Evolutionary conservation across 1,284 basidiomycete genomes (phyloP).

Genomic region (Apiotrichum mycotoxinovorans): DNA sequence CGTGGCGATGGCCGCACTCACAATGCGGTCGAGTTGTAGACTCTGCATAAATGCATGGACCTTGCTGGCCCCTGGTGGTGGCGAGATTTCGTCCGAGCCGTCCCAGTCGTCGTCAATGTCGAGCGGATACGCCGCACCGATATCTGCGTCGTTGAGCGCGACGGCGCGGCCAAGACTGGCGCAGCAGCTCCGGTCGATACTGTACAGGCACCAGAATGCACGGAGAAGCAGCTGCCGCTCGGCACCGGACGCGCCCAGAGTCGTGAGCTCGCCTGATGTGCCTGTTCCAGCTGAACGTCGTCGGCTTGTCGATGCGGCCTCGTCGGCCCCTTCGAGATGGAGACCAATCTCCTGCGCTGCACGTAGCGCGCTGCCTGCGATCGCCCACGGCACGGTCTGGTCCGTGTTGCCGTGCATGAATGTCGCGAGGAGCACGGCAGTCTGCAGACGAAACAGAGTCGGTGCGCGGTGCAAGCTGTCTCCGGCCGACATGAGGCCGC

Average conservation of each 20-base stretch:
- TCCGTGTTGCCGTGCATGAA: constrained; percentile 59
- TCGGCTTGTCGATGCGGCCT: constrained; percentile 55
- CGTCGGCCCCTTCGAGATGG: constrained; percentile 58
- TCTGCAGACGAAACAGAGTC: constrained; percentile 67
- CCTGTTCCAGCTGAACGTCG: background rate
- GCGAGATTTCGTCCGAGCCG: constrained; percentile 68
- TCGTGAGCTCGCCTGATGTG: background rate
- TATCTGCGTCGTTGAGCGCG: constrained; percentile 70
- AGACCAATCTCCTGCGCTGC: constrained; percentile 53
- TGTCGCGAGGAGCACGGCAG: constrained; percentile 50
- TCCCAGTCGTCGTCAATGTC: constrained; percentile 65
- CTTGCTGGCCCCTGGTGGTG: constrained; percentile 53
- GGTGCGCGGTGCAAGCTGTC: constrained; percentile 57
- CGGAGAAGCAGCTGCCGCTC: constrained; percentile 52
- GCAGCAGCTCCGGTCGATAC: constrained; percentile 57
- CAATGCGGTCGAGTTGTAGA: constrained; percentile 66
- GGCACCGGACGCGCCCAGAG: background rate
- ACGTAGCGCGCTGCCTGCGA: constrained; percentile 65
- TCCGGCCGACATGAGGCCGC: constrained; percentile 59
- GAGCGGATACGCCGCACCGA: constrained; percentile 68
- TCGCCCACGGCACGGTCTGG: constrained; percentile 66
- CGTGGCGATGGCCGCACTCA: constrained; percentile 64
- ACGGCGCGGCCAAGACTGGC: background rate
- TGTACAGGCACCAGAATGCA: constrained; percentile 48
- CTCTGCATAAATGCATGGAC: constrained; percentile 63